Percentiles rank a stretch among this genome's conserved stretches.
Conservation (phyloP, 306 rosid genomes). For the Medicago lupulina region DNA sequence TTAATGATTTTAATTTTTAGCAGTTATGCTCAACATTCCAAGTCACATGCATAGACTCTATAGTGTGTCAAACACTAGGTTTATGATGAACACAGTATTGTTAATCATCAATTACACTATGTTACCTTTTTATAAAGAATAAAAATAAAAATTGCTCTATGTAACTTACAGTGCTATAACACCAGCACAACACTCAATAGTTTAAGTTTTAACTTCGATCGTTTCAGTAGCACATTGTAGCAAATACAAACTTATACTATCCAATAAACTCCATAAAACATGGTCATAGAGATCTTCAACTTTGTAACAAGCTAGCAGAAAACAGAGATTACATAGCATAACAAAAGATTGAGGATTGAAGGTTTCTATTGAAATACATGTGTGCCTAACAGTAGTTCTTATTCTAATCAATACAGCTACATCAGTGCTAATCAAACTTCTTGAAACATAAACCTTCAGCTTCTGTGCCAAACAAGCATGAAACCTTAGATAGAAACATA, state of each 20-base stretch:
- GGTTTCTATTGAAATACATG: neutral
- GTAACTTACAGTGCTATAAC: no score
- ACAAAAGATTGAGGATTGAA: neutral
- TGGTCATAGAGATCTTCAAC: no score
- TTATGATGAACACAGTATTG: no score
- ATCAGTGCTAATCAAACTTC: slow-evolving; percentile 2
- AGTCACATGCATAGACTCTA: neutral
- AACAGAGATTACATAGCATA: neutral
- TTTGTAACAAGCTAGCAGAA: no score
- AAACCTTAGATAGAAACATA: neutral
- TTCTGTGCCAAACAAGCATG: neutral
- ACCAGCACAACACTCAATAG: no score
- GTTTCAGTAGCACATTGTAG: neutral
- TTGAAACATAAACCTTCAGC: neutral
- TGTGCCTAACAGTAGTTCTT: neutral
- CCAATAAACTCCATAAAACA: neutral
- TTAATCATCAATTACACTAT: no score
- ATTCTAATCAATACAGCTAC: slow-evolving; percentile 1
- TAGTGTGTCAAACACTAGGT: no score
- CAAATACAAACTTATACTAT: slow-evolving; percentile 3
- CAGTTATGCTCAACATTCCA: neutral
- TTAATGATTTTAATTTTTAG: neutral
- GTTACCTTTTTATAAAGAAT: no score
- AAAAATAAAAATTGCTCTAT: no score
- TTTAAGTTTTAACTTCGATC: no score